phyloP scores from a whole-genome alignment of 495 filamentous ascomycete species.

The Penicillium coffeae region DNA sequence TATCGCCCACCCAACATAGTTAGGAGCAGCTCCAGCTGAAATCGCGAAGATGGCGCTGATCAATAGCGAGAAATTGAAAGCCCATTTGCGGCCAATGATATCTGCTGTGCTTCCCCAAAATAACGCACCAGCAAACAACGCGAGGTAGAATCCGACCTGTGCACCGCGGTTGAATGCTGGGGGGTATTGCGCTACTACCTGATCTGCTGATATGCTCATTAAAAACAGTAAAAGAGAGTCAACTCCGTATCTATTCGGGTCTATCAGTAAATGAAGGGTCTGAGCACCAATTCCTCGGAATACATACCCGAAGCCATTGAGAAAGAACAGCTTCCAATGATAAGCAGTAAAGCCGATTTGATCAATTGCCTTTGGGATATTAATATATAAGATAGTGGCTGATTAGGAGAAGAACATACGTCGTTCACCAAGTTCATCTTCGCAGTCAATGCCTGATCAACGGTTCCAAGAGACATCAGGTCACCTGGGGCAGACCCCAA shows the following conservation, averaged over 20 bases:
- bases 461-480: conserved; percentile 7
- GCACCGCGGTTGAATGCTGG: conserved; percentile 15
- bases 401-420: conserved; percentile 4
- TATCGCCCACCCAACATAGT: conserved; percentile 8
- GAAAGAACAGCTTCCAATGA: conserved; percentile 17
- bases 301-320: conserved; percentile 19
- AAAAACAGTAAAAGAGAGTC: conserved; percentile 17
- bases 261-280: background rate
- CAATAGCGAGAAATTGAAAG: conserved; percentile 39
- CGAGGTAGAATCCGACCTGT: conserved; percentile 16
- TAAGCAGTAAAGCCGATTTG: conserved; percentile 16
- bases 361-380: conserved; percentile 19
- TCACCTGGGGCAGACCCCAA: conserved; percentile 2
- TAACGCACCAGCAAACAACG: conserved; percentile 32
- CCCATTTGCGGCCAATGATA: conserved; percentile 38
- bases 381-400: too few relatives aligned
- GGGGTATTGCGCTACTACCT: conserved; percentile 15
- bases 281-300: background rate
- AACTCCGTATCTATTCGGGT: conserved; percentile 7
- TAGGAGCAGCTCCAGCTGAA: conserved; percentile 13
- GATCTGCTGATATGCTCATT: conserved; percentile 16
- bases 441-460: conserved; percentile 11
- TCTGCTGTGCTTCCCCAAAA: conserved; percentile 41
- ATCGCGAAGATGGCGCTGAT: conserved; percentile 29
- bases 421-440: conserved; percentile 21